Percentiles rank a stretch among this genome's conserved stretches.
Conservation (phyloP, 139 green algal genomes). For the Choricystis sp. region DNA sequence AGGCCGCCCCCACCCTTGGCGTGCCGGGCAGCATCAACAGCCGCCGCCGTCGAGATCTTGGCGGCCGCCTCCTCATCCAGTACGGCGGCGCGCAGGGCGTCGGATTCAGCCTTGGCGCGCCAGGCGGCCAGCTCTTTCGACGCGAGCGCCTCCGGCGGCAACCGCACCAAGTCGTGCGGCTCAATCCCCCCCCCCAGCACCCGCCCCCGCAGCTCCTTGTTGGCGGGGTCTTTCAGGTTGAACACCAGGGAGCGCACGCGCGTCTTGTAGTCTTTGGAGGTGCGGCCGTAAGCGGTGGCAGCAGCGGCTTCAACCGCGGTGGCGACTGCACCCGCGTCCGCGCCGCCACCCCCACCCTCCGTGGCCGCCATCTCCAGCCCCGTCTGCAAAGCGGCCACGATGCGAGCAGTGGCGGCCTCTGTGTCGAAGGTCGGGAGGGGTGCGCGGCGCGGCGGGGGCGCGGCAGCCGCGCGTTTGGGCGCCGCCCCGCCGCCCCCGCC, state of each 20-base stretch:
- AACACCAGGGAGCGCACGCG: slow-evolving; percentile 64
- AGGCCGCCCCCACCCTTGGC: no score
- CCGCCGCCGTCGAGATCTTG: slow-evolving; percentile 38
- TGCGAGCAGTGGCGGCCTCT: no score
- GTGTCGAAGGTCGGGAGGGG: no score
- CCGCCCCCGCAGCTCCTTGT: slow-evolving; percentile 42
- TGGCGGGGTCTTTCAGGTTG: slow-evolving; percentile 68
- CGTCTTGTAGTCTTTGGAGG: slow-evolving; percentile 64
- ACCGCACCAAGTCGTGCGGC: slow-evolving; percentile 24
- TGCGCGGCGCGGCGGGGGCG: no score
- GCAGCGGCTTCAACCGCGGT: not conserved
- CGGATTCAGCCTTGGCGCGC: slow-evolving; percentile 36
- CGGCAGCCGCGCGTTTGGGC: no score
- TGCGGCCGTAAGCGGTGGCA: not conserved
- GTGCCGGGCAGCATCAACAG: slow-evolving; percentile 11
- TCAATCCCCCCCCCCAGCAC: slow-evolving; percentile 38
- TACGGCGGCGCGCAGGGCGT: slow-evolving; percentile 53
- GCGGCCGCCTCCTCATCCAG: slow-evolving; percentile 52
- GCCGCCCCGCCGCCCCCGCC: no score
- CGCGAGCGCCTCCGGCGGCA: slow-evolving; percentile 30
- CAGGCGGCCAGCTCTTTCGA: slow-evolving; percentile 46
- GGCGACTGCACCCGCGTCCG: no score
- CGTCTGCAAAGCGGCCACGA: no score
- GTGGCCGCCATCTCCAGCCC: no score
- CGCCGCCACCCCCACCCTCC: no score